Base-by-base conservation (phyloP, 257 asterid genomes). In the Fraxinus cuspidata region DNA sequence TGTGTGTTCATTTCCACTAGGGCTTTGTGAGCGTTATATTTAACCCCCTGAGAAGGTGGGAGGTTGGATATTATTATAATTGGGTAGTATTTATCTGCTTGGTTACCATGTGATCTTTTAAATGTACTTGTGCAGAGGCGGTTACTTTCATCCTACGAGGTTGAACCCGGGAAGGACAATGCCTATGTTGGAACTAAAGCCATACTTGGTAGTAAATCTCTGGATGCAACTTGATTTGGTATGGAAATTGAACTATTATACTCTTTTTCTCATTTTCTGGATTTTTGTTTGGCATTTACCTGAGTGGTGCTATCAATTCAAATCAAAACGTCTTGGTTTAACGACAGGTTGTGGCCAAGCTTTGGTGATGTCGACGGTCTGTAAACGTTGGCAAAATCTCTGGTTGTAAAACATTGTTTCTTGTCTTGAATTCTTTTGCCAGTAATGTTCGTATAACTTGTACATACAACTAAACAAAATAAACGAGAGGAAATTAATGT, bases 111-210 rank as follows among this genome's bases (percentile, higher is more conserved):
- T 76, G 7, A 73, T 69, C 16, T 66, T 72, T 49, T 51, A 78
- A 60, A 74, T 78, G 5, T 31, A 74, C 74, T 78, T 23, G 31
- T 77, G 81, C 90, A 90, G 96, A 89, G 86, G 84, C 81, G 80
- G 83, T 73, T 88, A 67, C 91, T 90, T 74, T 90, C 93, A 16
- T 84, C 93, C 5, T 79, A 80, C 42, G 96, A 90, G 81, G 81
- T 84, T 63, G 92, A 86, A 70, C 60, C 77, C 1, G 89, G 83
- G 83, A 79, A 84, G 84, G 85, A 73, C 44, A 64, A 27, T 75
- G 79, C 77, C 40, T 51, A 72, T 44, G 88, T 80, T 56, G 80
- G 70, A 73, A 76, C 87, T 51, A 77, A 85, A 79, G 18, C 86
- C 78, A 73, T 78, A 85, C 78, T 83, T 42, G 83, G 74, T 47